Conservation (phyloP, 495 filamentous ascomycete species). For the Neurospora sp. region DNA sequence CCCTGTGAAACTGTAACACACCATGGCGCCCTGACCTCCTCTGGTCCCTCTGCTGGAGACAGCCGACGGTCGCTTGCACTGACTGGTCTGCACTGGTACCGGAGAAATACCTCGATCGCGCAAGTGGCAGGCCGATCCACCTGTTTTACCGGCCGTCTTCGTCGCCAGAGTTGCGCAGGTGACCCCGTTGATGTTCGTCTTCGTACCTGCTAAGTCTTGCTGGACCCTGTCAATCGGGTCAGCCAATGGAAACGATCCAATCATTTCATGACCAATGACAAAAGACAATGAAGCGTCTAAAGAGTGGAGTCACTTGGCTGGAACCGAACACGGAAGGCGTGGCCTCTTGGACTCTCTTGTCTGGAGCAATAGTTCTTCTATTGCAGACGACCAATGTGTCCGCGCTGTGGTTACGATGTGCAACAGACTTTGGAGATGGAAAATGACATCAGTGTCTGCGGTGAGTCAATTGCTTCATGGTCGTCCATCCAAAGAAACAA, state of each 20-base stretch:
- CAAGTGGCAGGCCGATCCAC: constrained; percentile 12
- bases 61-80: neutral
- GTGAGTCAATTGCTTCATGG: neutral
- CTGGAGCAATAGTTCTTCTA: neutral
- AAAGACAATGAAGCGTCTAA: neutral
- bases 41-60: neutral
- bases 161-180: neutral
- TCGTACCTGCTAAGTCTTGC: neutral
- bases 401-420: neutral
- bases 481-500: neutral
- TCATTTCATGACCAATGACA: neutral
- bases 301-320: neutral
- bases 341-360: neutral
- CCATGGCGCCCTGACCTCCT: neutral
- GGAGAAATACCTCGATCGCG: constrained; percentile 16
- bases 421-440: neutral
- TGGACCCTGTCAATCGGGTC: neutral
- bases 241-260: neutral
- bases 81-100: constrained; percentile 17
- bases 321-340: neutral
- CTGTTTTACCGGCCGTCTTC: neutral
- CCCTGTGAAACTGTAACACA: neutral
- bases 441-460: neutral
- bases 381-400: neutral
- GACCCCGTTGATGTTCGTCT: neutral